Percentiles rank a stretch among this genome's conserved stretches.
phyloP scores from a whole-genome alignment of 1,284 basidiomycete species.

The Testicularia cyperi region DNA sequence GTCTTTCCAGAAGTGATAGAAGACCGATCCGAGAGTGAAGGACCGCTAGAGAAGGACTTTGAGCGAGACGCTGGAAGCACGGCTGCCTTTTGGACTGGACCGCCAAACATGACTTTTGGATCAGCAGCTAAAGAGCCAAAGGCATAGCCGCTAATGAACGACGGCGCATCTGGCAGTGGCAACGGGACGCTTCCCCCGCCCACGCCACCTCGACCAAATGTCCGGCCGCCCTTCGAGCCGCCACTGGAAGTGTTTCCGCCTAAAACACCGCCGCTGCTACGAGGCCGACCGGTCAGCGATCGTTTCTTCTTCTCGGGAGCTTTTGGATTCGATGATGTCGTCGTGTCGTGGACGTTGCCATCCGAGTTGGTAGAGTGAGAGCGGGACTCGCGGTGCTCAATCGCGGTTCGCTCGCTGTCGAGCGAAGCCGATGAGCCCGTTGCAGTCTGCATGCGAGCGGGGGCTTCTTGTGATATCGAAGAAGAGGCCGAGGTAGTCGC shows the following conservation, averaged over 20 bases:
- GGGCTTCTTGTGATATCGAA: conserved; percentile 21
- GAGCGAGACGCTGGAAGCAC: background rate
- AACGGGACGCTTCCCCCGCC: background rate
- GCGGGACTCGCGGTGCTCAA: no score
- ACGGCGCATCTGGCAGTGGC: background rate
- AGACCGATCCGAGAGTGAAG: background rate
- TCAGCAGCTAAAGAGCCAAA: background rate
- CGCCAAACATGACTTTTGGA: background rate
- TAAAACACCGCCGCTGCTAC: background rate
- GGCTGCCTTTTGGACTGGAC: background rate
- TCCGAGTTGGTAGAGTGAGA: no score
- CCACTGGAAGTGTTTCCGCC: background rate
- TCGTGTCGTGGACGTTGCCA: background rate
- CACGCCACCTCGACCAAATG: background rate
- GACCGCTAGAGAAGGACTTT: background rate
- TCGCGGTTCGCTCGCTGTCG: conserved; percentile 5
- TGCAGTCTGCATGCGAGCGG: conserved; percentile 25
- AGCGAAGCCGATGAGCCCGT: conserved; percentile 6
- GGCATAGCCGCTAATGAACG: background rate
- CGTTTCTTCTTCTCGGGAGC: conserved; percentile 1
- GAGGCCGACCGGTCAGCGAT: background rate
- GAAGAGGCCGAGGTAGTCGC: background rate
- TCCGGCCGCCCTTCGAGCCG: background rate
- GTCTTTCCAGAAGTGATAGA: background rate
- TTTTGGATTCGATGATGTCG: background rate